Conservation (phyloP, 257 asterid species). For the Linderniella brevidens region DNA sequence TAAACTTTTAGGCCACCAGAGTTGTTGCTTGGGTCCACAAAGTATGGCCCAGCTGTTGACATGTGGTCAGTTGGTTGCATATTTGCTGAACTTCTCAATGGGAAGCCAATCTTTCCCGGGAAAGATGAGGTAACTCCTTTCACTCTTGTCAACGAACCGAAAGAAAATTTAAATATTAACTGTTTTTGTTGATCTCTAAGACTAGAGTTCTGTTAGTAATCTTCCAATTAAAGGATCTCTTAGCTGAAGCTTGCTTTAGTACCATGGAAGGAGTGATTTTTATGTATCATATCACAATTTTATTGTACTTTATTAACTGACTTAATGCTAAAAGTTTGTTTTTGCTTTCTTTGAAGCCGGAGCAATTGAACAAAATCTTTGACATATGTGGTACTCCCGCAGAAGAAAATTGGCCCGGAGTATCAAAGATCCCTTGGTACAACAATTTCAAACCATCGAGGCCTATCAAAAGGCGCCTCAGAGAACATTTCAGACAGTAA, state of each 20-base stretch:
- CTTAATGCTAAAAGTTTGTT: constrained; percentile 4
- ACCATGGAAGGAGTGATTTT: too few relatives aligned
- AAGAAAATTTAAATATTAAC: neutral
- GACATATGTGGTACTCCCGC: constrained; percentile 71
- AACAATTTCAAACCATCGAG: constrained; percentile 69
- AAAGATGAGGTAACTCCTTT: constrained; percentile 65
- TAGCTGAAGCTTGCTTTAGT: too few relatives aligned
- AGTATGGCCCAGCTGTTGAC: constrained; percentile 87
- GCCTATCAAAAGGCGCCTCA: constrained; percentile 57
- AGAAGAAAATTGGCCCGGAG: constrained; percentile 84
- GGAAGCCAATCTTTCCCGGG: constrained; percentile 83
- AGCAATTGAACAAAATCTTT: constrained; percentile 62
- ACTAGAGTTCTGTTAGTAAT: too few relatives aligned
- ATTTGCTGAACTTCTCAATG: constrained; percentile 77
- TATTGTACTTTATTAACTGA: too few relatives aligned
- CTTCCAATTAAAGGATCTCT: too few relatives aligned
- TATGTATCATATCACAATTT: too few relatives aligned
- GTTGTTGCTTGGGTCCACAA: constrained; percentile 75
- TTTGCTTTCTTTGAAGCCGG: constrained; percentile 37
- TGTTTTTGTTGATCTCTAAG: neutral
- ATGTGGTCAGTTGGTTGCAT: constrained; percentile 98
- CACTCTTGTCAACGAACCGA: constrained; percentile 4
- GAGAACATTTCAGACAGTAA: constrained; percentile 76
- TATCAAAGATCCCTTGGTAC: constrained; percentile 71
- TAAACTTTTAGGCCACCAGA: constrained; percentile 62